Base-by-base conservation (phyloP, 1,139 yeast species). In the Scheffersomyces cryptocercus region DNA sequence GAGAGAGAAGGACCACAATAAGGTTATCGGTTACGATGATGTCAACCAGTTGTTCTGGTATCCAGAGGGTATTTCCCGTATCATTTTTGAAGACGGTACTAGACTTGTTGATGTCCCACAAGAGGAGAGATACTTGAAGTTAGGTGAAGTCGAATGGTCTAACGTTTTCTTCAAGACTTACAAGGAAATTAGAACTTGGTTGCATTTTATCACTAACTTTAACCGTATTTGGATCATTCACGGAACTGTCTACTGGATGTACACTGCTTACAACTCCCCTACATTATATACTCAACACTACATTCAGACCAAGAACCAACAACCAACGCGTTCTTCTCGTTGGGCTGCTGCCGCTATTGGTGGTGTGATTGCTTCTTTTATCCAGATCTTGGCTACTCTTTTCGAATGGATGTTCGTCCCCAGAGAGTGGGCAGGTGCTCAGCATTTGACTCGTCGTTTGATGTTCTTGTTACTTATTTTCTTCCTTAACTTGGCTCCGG, bases 401-500 rank as follows among this genome's bases (percentile, higher is more conserved):
- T 82, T 88, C 59, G 99, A 93, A 71, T 95, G 97, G 97, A 77
- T 84, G 65, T 93, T 89, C 63, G 99, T 93, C 51, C 99, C 99
- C 51, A 85, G 98, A 73, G 84, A 86, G 60, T 93, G 99, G 99
- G 95, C 98, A 29, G 99, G 99, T 69, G 98, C 98, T 67, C 98
- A 93, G 73, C 97, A 89, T 66, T 81, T 93, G 65, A 74, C 90
- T 39, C 87, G 97, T 69, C 87, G 99, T 65, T 75, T 93, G 59
- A 61, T 84, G 74, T 87, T 91, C 64, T 70, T 93, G 64, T 57
- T 85, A 45, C 55, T 82, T 42, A 80, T 91, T 51, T 75, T 91
- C 49, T 71, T 77, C 41, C 61, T 85, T 53, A 93, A 93, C 68
- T 73, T 93, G 65, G 93, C 84, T 56, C 96, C 98, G 35, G 84